A percentile compares a stretch with the other conserved stretches of the same genome.
Evolutionary conservation across 805 yeast species (phyloP).

Genomic region (Cyberlindnera subsufficiens): DNA sequence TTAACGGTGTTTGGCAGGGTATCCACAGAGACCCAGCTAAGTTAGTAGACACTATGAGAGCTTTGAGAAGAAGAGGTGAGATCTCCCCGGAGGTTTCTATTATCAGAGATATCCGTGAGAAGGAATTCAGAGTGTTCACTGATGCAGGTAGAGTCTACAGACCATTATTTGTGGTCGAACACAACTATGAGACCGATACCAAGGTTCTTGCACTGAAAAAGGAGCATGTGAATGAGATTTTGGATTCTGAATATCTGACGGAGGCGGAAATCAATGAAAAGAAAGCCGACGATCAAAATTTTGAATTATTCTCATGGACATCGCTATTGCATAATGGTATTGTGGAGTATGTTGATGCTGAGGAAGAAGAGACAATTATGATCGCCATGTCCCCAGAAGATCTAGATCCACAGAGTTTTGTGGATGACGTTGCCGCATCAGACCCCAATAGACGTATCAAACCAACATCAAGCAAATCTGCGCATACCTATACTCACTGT

Average conservation of each 20-base stretch:
- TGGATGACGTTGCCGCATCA: constrained; percentile 30
- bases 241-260: constrained; percentile 45
- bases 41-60: constrained; percentile 84
- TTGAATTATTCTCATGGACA: constrained; percentile 68
- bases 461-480: constrained; percentile 52
- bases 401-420: constrained; percentile 55
- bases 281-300: constrained; percentile 24
- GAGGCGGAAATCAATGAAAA: constrained; percentile 36
- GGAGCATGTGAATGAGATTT: constrained; percentile 70
- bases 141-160: constrained; percentile 99
- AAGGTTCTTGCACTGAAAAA: constrained; percentile 76
- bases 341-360: constrained; percentile 96
- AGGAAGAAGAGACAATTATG: constrained; percentile 97
- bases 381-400: constrained; percentile 99
- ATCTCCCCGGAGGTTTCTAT: constrained; percentile 94
- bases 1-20: constrained; percentile 99
- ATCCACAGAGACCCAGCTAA: constrained; percentile 95
- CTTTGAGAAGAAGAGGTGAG: constrained; percentile 91
- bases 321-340: constrained; percentile 78
- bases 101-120: constrained; percentile 94
- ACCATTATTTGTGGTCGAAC: constrained; percentile 91
- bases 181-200: constrained; percentile 60
- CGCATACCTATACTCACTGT: constrained; percentile 93
- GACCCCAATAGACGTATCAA: constrained; percentile 76
- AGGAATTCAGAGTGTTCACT: constrained; percentile 91